Percentiles rank a stretch among this genome's conserved stretches.
Conservation (phyloP, 2,329 filamentous ascomycete genomes). For the Ceratocystis alfenasii region DNA sequence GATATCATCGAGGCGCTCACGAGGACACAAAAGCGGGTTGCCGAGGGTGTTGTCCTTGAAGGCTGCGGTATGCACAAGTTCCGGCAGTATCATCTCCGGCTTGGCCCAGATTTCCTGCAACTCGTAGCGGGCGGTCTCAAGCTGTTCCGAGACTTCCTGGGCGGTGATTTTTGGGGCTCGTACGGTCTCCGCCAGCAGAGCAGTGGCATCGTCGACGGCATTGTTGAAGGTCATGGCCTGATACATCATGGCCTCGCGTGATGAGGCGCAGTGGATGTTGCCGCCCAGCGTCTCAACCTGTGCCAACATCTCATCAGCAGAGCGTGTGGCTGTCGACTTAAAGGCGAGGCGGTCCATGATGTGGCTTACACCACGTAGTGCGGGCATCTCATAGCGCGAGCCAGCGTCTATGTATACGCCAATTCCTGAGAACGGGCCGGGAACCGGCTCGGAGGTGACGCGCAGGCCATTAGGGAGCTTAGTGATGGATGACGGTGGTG, state of each 20-base stretch:
- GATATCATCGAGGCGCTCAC: conserved; percentile 67
- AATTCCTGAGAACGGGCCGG: conserved; percentile 86
- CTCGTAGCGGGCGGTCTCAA: conserved; percentile 88
- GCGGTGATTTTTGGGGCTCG: conserved; percentile 74
- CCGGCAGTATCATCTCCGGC: conserved; percentile 87
- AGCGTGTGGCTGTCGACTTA: conserved; percentile 65
- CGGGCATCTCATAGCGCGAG: conserved; percentile 80
- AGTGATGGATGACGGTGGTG: conserved; percentile 77
- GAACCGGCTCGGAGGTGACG: conserved; percentile 86
- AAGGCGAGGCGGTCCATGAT: conserved; percentile 94
- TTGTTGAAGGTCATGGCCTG: conserved; percentile 96
- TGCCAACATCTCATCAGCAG: conserved; percentile 76
- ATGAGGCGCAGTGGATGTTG: conserved; percentile 94
- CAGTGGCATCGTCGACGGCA: conserved; percentile 70
- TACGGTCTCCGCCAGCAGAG: conserved; percentile 84
- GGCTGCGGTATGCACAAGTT: conserved; percentile 87
- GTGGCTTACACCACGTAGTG: conserved; percentile 80
- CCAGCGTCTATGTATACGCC: conserved; percentile 94
- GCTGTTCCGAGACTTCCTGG: conserved; percentile 72
- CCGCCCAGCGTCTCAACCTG: conserved; percentile 78
- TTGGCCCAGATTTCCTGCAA: conserved; percentile 97
- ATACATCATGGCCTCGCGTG: conserved; percentile 95
- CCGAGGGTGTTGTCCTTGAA: conserved; percentile 94
- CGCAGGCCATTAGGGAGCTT: conserved; percentile 84
- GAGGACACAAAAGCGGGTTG: conserved; percentile 82